Evolutionary conservation across 2,329 filamentous ascomycete genomes (phyloP).

Genomic region (Aureobasidium sp.): DNA sequence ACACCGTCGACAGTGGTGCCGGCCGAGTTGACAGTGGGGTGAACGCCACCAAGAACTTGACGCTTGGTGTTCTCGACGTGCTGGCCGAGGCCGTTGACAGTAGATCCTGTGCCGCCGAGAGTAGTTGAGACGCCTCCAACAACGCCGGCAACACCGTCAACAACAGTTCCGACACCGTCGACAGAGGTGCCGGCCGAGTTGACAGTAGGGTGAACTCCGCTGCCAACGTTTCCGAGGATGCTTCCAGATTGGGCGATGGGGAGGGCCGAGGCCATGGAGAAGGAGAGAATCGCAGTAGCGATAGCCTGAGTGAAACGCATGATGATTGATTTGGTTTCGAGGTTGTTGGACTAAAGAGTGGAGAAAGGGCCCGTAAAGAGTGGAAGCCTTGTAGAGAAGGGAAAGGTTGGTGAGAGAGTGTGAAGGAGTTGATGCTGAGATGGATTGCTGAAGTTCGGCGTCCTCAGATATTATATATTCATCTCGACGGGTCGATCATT

Average conservation of each 20-base stretch:
- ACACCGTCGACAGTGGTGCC: neutral
- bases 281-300: neutral
- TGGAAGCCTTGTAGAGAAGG: neutral
- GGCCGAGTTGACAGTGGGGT: neutral
- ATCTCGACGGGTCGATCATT: neutral
- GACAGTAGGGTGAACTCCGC: neutral
- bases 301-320: slow-evolving; percentile 11
- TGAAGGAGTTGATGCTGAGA: neutral
- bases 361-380: neutral
- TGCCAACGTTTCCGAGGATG: neutral
- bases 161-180: neutral
- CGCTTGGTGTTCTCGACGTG: neutral
- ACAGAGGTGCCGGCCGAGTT: neutral
- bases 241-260: neutral
- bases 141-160: neutral
- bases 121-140: neutral
- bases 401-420: neutral
- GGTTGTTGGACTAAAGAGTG: neutral
- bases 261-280: neutral
- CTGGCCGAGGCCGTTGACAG: neutral
- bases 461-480: neutral
- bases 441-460: neutral
- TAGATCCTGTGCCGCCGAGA: neutral
- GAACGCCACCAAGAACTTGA: neutral
- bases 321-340: neutral